These are phyloP conservation scores for Rhamnella rubrinervis DNA, from an alignment of 331 rosid genomes.

Conservation along the genomic window DNA sequence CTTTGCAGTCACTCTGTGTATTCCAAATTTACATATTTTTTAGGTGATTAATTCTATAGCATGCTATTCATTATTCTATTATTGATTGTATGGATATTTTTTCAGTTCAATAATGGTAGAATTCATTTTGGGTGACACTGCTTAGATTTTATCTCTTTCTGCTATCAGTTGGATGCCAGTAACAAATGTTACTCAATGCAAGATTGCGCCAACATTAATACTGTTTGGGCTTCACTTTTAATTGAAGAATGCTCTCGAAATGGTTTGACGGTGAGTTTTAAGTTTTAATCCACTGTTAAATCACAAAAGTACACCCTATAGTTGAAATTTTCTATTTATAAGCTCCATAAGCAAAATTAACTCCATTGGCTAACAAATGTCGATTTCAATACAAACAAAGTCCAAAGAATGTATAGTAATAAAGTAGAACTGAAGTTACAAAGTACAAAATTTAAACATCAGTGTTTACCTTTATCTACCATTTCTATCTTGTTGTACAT, in stretches of 20 bases:
- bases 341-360: too few species aligned
- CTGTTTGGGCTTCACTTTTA: slow-evolving; percentile 91
- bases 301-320: too few species aligned
- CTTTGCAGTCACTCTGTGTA: background rate
- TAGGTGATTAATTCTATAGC: background rate
- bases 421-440: too few species aligned
- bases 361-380: too few species aligned
- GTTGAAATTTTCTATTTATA: too few species aligned
- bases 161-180: slow-evolving; percentile 63
- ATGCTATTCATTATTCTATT: slow-evolving; percentile 1
- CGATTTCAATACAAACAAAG: too few species aligned
- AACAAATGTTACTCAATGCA: slow-evolving; percentile 37
- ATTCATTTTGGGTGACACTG: slow-evolving; percentile 34
- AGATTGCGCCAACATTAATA: slow-evolving; percentile 71
- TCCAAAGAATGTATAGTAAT: too few species aligned
- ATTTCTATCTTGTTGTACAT: slow-evolving; percentile 14
- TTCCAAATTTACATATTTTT: slow-evolving; percentile 7
- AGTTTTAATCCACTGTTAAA: background rate
- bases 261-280: slow-evolving; percentile 82
- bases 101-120: slow-evolving; percentile 25
- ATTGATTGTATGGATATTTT: slow-evolving; percentile 17
- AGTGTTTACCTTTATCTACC: background rate
- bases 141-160: slow-evolving; percentile 41
- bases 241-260: slow-evolving; percentile 94
- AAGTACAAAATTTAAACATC: too few species aligned